Evolutionary conservation across 495 filamentous ascomycete species (phyloP), one percentile per base, ranked within the genome.

Genomic region (Parmelia sp.): DNA sequence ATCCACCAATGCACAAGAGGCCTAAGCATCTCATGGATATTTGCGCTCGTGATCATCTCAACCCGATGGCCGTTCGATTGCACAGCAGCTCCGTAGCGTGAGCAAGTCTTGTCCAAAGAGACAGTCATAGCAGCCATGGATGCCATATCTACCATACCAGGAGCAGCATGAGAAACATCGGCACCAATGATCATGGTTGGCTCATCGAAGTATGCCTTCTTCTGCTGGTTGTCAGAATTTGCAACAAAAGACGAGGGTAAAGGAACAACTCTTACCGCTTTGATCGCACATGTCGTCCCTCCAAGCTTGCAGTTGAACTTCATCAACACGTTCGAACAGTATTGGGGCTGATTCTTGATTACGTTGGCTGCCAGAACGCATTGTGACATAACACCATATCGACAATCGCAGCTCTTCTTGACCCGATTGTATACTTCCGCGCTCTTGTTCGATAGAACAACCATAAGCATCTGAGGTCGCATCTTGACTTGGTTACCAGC

Each of bases 231-330:
- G 39, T 55, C 15, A 69, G 58, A 51, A 66, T 65, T 42, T 53
- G 62, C 4, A 27, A 6, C 4, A 21, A n/a, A n/a, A n/a, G 23
- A 23, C 23, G 11, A 31, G 2, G 14, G 17, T 23, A 2, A 25
- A 45, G 0, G 12, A 2, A 11, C 4, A 4, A 19, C 11, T 49
- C 65, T 57, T 51, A 76, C 68, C 4, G 68, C 65, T 19, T 66
- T 60, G 1, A 72, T 65, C 42, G 70, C 73, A 57, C 72, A 76
- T 21, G 89, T 96, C 8, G 83, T 78, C 21, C 94, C 94, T 40
- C 94, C 94, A n/a, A 96, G 84, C 76, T 97, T 98, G 21, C 90
- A 88, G 69, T 97, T 97, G 62, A 98, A 82, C 74, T 98, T 98
- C 89, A 97, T 91, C 57, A 83, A 78, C 33, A 96, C 88, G 70